Conservation (phyloP, 805 yeast species). For the Wickerhamiella azymoides region DNA sequence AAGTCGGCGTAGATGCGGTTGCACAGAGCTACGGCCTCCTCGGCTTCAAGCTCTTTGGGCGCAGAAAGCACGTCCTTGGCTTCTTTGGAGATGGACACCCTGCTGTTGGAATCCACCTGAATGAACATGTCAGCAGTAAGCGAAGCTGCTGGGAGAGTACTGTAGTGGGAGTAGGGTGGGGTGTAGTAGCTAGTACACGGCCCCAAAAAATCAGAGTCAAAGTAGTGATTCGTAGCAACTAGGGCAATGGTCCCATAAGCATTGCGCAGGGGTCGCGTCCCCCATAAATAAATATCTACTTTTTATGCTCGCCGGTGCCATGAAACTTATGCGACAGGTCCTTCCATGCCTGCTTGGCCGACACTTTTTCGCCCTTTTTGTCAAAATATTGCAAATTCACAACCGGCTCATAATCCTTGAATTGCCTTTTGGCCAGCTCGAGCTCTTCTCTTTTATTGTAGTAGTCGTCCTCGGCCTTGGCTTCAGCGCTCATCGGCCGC, state of each 20-base stretch:
- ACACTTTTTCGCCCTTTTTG: conserved; percentile 43
- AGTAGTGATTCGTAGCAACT: too few relatives aligned
- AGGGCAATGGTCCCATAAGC: too few relatives aligned
- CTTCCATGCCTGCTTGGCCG: conserved; percentile 62
- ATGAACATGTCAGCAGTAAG: neutral
- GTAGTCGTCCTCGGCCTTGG: conserved; percentile 19
- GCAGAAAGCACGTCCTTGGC: conserved; percentile 3
- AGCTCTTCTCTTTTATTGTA: conserved; percentile 20
- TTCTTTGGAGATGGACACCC: neutral
- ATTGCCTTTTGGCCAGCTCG: conserved; percentile 20
- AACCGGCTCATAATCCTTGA: conserved; percentile 31
- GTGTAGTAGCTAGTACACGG: too few relatives aligned
- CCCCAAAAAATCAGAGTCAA: too few relatives aligned
- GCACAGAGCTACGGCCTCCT: conserved; percentile 18
- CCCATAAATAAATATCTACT: too few relatives aligned
- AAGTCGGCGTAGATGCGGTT: conserved; percentile 24
- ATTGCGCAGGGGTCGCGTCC: too few relatives aligned
- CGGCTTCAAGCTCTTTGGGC: conserved; percentile 14
- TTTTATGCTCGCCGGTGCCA: conserved; percentile 28
- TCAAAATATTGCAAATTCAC: conserved; percentile 45
- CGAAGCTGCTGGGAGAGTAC: too few relatives aligned
- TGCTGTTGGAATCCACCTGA: conserved; percentile 4
- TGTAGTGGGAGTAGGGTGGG: too few relatives aligned
- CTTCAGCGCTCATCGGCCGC: conserved; percentile 24
- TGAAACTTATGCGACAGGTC: conserved; percentile 66